Conservation (phyloP, 192 early-diverging fungal species). For the Ambispora gerdemannii region DNA sequence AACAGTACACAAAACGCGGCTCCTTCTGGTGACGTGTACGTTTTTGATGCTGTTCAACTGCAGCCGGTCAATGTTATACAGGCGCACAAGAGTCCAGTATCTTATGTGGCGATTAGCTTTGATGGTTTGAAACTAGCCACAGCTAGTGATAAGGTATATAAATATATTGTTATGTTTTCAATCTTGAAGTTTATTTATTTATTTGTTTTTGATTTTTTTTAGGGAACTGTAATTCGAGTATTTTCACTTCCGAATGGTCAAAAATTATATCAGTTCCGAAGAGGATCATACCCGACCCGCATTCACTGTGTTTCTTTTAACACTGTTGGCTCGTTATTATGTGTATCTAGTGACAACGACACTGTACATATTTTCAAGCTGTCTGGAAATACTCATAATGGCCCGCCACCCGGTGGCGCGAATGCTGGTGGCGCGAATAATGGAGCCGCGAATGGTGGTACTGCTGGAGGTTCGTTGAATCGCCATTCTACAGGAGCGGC, state of each 20-base stretch:
- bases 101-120: slow-evolving; percentile 80
- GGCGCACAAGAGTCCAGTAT: slow-evolving; percentile 91
- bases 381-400: slow-evolving; percentile 30
- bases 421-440: slow-evolving; percentile 27
- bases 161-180: neutral
- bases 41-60: slow-evolving; percentile 85
- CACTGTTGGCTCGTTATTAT: slow-evolving; percentile 60
- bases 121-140: slow-evolving; percentile 94
- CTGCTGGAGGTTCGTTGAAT: slow-evolving; percentile 14
- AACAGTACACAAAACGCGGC: slow-evolving; percentile 44
- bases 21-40: slow-evolving; percentile 79
- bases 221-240: slow-evolving; percentile 95
- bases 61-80: slow-evolving; percentile 92
- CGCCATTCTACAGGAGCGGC: slow-evolving; percentile 19
- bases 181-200: neutral
- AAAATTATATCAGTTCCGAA: slow-evolving; percentile 89
- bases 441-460: no score
- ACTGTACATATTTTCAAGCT: slow-evolving; percentile 93
- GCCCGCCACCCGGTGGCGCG: slow-evolving; percentile 3
- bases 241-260: slow-evolving; percentile 83
- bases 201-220: slow-evolving; percentile 10
- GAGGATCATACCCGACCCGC: slow-evolving; percentile 87
- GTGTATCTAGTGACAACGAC: slow-evolving; percentile 88
- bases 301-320: slow-evolving; percentile 94
- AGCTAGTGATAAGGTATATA: slow-evolving; percentile 84